Percentiles rank a stretch among this genome's conserved stretches.
Evolutionary conservation across 2,329 filamentous ascomycete genomes (phyloP).

Genomic region (Lachnum nothofagi): DNA sequence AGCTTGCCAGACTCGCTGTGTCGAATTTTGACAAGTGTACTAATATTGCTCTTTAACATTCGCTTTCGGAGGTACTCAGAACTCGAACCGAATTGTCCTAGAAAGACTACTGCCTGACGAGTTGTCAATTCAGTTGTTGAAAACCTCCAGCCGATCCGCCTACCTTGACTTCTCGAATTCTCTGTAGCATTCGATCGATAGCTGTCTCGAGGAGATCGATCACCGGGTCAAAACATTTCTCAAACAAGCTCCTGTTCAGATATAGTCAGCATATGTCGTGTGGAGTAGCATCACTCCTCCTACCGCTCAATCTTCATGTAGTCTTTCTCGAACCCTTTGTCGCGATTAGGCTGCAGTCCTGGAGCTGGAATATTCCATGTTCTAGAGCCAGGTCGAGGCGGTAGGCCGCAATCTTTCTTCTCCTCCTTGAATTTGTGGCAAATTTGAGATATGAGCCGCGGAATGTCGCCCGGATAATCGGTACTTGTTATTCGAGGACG

Average conservation of each 20-base stretch:
- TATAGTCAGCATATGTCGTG: too few relatives aligned
- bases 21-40: not conserved
- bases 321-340: constrained; percentile 6
- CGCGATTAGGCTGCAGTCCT: not conserved
- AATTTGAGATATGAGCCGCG: constrained; percentile 3
- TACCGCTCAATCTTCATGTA: constrained; percentile 7
- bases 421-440: constrained; percentile 12
- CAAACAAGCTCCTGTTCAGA: constrained; percentile 2
- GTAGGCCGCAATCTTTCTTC: constrained; percentile 13
- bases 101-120: constrained; percentile 8
- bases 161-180: not conserved
- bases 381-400: not conserved
- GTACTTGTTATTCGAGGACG: not conserved
- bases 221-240: constrained; percentile 8
- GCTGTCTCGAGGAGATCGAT: constrained; percentile 2
- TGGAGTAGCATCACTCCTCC: too few relatives aligned
- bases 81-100: constrained; percentile 15
- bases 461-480: constrained; percentile 5
- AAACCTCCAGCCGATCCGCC: not conserved
- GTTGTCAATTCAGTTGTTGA: not conserved
- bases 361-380: constrained; percentile 1
- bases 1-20: constrained; percentile 12
- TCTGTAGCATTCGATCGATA: not conserved
- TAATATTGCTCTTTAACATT: constrained; percentile 9
- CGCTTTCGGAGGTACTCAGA: constrained; percentile 12